A percentile compares a stretch with the other conserved stretches of the same genome.
Evolutionary conservation across 495 filamentous ascomycete genomes (phyloP).

Genomic region (Aspergillus kassunensis): DNA sequence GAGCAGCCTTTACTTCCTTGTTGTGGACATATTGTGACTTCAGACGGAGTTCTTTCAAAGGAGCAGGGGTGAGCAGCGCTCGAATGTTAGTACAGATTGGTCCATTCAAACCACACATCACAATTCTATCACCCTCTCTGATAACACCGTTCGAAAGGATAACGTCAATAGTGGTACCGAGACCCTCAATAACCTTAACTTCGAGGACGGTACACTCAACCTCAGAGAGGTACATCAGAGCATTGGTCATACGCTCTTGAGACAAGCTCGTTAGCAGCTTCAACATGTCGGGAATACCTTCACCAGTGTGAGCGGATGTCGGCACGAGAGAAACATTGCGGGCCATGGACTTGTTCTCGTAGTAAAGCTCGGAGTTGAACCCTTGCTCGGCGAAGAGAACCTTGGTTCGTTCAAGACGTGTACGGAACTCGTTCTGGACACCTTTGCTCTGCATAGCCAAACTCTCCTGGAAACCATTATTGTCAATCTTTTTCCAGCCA

Average conservation of each 20-base stretch:
- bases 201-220: slow-evolving; percentile 97
- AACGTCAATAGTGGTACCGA: slow-evolving; percentile 98
- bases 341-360: slow-evolving; percentile 96
- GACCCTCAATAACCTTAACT: slow-evolving; percentile 97
- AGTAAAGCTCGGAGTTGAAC: slow-evolving; percentile 96
- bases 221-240: slow-evolving; percentile 96
- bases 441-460: slow-evolving; percentile 86
- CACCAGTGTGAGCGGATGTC: slow-evolving; percentile 94
- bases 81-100: slow-evolving; percentile 92
- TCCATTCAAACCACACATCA: slow-evolving; percentile 92
- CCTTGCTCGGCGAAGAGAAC: slow-evolving; percentile 91
- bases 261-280: slow-evolving; percentile 89
- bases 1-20: slow-evolving; percentile 96
- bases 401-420: slow-evolving; percentile 86
- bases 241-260: slow-evolving; percentile 96
- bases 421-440: slow-evolving; percentile 91
- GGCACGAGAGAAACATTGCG: slow-evolving; percentile 91
- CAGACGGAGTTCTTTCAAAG: slow-evolving; percentile 89
- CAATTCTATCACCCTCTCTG: slow-evolving; percentile 88
- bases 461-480: slow-evolving; percentile 96
- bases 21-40: slow-evolving; percentile 97
- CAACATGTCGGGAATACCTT: slow-evolving; percentile 98
- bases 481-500: slow-evolving; percentile 94
- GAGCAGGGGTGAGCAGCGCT: slow-evolving; percentile 92
- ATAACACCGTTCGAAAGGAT: slow-evolving; percentile 95